phyloP scores from a whole-genome alignment of 2,329 filamentous ascomycete species.

The Talaromyces marneffei region DNA sequence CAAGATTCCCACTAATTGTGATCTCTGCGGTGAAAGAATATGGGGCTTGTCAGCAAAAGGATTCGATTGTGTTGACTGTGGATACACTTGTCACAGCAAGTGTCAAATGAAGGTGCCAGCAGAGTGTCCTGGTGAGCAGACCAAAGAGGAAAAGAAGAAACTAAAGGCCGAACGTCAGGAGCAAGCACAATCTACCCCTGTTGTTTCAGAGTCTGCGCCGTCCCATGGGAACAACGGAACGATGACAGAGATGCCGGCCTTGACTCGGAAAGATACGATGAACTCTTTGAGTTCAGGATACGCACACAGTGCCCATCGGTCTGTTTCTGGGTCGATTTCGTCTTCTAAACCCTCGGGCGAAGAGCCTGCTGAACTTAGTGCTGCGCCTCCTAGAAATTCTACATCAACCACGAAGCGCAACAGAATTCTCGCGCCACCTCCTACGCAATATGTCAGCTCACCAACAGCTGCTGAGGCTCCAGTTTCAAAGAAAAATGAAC shows the following conservation, averaged over 20 bases:
- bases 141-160: constrained; percentile 92
- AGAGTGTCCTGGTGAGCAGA: constrained; percentile 88
- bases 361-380: constrained; percentile 37
- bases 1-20: constrained; percentile 98
- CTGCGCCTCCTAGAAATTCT: constrained; percentile 29
- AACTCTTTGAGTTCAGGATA: constrained; percentile 86
- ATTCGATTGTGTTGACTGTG: constrained; percentile 91
- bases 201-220: constrained; percentile 31
- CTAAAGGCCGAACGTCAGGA: constrained; percentile 81
- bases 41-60: constrained; percentile 97
- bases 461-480: constrained; percentile 46
- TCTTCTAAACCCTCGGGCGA: constrained; percentile 41
- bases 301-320: constrained; percentile 69
- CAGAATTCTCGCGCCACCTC: constrained; percentile 81
- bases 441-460: constrained; percentile 69
- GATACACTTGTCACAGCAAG: constrained; percentile 97
- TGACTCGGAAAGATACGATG: constrained; percentile 81
- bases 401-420: constrained; percentile 48
- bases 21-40: constrained; percentile 91
- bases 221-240: constrained; percentile 19
- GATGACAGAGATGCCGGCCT: constrained; percentile 56
- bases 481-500: constrained; percentile 44
- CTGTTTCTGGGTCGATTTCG: constrained; percentile 57
- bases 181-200: constrained; percentile 56
- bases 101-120: constrained; percentile 98